Percentiles rank a stretch among this genome's conserved stretches.
phyloP scores from a whole-genome alignment of 495 filamentous ascomycete genomes.

The Immersiella caudata region DNA sequence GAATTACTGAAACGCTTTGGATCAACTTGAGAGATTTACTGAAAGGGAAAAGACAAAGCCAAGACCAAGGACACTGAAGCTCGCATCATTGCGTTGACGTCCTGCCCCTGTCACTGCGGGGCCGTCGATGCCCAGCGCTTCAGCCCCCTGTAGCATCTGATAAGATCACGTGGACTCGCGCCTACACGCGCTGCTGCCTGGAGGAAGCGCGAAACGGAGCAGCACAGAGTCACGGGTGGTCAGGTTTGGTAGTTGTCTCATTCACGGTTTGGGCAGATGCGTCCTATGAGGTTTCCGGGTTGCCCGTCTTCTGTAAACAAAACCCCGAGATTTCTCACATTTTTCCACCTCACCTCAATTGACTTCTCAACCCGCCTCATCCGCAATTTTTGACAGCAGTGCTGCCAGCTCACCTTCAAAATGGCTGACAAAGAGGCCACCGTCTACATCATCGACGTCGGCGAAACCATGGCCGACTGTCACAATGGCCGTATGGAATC shows the following conservation, averaged over 20 bases:
- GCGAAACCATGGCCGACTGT: slow-evolving; percentile 76
- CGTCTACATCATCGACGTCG: slow-evolving; percentile 89
- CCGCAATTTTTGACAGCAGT: neutral
- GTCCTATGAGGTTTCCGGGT: neutral
- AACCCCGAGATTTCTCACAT: neutral
- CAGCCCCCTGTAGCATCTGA: neutral
- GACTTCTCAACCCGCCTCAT: neutral
- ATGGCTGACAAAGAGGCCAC: slow-evolving; percentile 94
- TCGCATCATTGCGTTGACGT: neutral
- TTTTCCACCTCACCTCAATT: neutral
- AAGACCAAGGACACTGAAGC: neutral
- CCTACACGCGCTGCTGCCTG: neutral
- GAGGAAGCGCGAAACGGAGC: neutral
- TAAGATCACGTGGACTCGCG: neutral
- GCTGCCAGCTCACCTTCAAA: slow-evolving; percentile 20
- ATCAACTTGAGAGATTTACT: neutral
- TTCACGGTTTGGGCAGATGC: neutral
- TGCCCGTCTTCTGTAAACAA: neutral
- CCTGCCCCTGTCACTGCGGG: neutral
- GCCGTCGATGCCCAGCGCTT: neutral
- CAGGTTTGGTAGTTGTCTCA: too few relatives aligned
- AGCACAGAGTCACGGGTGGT: neutral
- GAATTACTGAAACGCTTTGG: neutral
- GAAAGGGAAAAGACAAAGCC: neutral
- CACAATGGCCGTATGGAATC: slow-evolving; percentile 73